Base-by-base conservation (phyloP, 768 basidiomycete species). In the Astraeus odoratus region DNA sequence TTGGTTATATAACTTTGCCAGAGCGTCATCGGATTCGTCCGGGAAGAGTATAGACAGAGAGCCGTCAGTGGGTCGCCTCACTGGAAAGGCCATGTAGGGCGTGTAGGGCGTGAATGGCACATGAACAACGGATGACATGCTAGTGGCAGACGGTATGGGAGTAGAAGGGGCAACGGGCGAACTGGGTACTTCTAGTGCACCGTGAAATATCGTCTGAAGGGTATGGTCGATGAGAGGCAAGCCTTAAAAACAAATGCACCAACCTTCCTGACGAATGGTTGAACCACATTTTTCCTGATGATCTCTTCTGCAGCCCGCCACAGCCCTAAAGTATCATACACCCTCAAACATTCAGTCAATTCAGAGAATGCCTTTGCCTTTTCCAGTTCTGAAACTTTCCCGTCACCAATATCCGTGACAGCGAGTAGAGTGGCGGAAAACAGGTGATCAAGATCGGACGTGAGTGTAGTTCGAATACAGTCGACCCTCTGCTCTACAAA, bases 231-330 rank as follows among this genome's bases (percentile, higher is more conserved):
- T 49, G 50, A 43, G 35, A 24, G 27, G 15, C 8, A 16, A 29
- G 12, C 20, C 19, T 19, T 39, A 10, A 20, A 25, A 27, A 39
- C 19, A 18, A 15, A 22, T 15, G n/a, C 60, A 50, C 61, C 30
- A 43, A 85, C 92, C 72, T 86, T 86, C 55, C 77, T 81, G 8
- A 92, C 73, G 55, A 93, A 94, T 12, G 73, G 74, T 2, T 78
- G 77, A 27, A 92, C 75, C 29, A 96, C 68, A 35, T 84, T 79
- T 42, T 69, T 70, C 44, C 83, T 72, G 41, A 97, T 66, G 15
- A 96, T 81, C 48, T 92, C 87, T 65, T 95, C 94, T 1, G 93
- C 95, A 51, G 88, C 82, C 54, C 79, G 68, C 87, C 89, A 92
- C 7, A 91, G 76, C 10, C 81, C 77, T 40, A 99, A 68, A 6